These are phyloP conservation scores for Lodderomyces pseudojiufengensis DNA, from an alignment of 1,139 yeast species.

Conservation along the genomic window DNA sequence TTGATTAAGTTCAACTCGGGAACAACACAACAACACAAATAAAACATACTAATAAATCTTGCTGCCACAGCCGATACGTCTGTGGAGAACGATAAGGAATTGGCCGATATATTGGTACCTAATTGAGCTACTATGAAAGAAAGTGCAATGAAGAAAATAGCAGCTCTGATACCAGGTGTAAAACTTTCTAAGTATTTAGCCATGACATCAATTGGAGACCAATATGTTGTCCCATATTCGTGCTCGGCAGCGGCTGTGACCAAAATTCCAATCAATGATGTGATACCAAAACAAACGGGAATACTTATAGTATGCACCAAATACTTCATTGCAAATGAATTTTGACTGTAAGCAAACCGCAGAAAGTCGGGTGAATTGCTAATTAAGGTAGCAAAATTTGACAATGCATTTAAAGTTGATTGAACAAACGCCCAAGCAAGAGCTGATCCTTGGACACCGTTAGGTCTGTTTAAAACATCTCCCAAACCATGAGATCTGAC, in stretches of 20 bases:
- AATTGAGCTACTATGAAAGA: conserved; percentile 83
- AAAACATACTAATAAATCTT: conserved; percentile 46
- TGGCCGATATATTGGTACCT: conserved; percentile 91
- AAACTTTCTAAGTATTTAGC: conserved; percentile 59
- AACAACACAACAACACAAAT: too few relatives aligned
- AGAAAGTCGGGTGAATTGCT: conserved; percentile 89
- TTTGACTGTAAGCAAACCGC: conserved; percentile 59
- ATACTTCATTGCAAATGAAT: conserved; percentile 40
- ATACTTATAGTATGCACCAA: conserved; percentile 54
- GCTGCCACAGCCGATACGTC: conserved; percentile 86
- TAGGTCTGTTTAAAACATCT: conserved; percentile 53
- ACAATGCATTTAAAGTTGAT: conserved; percentile 75
- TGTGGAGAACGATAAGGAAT: conserved; percentile 86
- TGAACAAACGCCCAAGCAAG: conserved; percentile 81
- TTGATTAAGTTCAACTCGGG: too few relatives aligned
- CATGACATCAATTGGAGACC: conserved; percentile 86
- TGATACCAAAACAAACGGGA: conserved; percentile 74
- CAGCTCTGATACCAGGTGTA: conserved; percentile 64
- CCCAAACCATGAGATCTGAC: conserved; percentile 74
- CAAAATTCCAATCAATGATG: conserved; percentile 81
- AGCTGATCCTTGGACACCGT: conserved; percentile 51
- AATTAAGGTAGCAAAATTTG: conserved; percentile 83
- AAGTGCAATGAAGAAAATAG: conserved; percentile 74
- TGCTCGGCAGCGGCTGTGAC: conserved; percentile 78
- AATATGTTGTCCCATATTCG: conserved; percentile 65